Percentiles rank a stretch among this genome's conserved stretches.
Conservation (phyloP, 257 asterid species). For the Rauvolfia tetraphylla region DNA sequence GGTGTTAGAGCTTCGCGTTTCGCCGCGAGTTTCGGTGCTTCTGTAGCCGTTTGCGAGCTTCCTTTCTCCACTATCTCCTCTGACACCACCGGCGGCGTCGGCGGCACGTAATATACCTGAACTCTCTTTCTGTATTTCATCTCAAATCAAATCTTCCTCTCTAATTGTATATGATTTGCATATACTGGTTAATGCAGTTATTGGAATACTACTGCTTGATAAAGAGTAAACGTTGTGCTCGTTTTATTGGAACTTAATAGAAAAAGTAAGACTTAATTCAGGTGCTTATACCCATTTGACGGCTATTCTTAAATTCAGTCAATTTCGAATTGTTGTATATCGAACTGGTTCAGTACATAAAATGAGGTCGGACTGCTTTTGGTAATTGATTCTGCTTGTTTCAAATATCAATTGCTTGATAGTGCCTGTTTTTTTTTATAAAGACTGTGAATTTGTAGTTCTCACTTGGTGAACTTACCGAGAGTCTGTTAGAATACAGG, state of each 20-base stretch:
- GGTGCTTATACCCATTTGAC: neutral
- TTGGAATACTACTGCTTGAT: neutral
- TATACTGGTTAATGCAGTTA: neutral
- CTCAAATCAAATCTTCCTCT: neutral
- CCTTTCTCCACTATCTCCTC: conserved; percentile 90
- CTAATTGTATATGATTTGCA: neutral
- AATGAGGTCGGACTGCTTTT: neutral
- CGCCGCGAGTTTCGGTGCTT: conserved; percentile 88
- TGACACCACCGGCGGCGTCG: conserved; percentile 82
- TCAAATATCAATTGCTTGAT: neutral
- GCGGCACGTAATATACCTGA: conserved; percentile 67
- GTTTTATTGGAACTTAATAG: neutral
- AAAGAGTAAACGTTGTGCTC: neutral
- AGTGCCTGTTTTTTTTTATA: neutral
- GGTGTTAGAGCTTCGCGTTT: conserved; percentile 97
- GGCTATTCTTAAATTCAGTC: neutral
- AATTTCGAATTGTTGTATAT: neutral
- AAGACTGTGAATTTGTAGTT: neutral
- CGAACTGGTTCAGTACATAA: too few relatives aligned
- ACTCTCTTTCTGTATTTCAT: neutral
- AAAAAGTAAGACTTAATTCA: neutral
- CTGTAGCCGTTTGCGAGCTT: conserved; percentile 89
- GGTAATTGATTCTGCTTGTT: neutral
- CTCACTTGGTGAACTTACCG: neutral
- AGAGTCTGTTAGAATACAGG: neutral